phyloP scores from a whole-genome alignment of 2,329 filamentous ascomycete genomes.

The Colletotrichum sp. region DNA sequence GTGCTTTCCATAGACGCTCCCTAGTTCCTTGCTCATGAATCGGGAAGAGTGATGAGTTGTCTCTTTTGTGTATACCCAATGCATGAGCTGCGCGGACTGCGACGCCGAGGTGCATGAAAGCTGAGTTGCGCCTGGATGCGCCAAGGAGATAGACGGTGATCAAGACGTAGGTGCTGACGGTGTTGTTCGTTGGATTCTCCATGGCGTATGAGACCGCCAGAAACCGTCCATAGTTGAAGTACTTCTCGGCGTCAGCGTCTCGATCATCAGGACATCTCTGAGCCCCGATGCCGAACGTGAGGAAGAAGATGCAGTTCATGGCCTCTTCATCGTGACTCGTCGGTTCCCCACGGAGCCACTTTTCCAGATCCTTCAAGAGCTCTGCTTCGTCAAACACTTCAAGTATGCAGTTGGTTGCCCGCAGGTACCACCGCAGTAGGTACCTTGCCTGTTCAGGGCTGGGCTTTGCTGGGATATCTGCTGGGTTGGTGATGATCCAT shows the following conservation, averaged over 20 bases:
- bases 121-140: conserved; percentile 38
- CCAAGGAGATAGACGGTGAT: conserved; percentile 41
- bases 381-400: conserved; percentile 35
- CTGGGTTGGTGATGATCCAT: conserved; percentile 26
- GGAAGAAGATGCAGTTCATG: conserved; percentile 26
- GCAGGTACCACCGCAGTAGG: conserved; percentile 36
- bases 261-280: conserved; percentile 34
- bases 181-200: conserved; percentile 38
- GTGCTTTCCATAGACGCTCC: conserved; percentile 37
- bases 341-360: conserved; percentile 29
- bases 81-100: conserved; percentile 41
- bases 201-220: conserved; percentile 35
- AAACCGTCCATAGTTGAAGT: conserved; percentile 39
- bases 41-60: conserved; percentile 32
- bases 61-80: conserved; percentile 33
- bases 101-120: conserved; percentile 42
- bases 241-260: conserved; percentile 36
- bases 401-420: conserved; percentile 29
- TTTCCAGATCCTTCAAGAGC: conserved; percentile 27
- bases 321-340: conserved; percentile 14
- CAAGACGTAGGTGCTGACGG: conserved; percentile 37
- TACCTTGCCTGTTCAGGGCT: conserved; percentile 27
- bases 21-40: conserved; percentile 26
- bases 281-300: conserved; percentile 35
- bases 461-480: conserved; percentile 25